Conservation (phyloP, 331 rosid species). For the Arachis monticola region DNA sequence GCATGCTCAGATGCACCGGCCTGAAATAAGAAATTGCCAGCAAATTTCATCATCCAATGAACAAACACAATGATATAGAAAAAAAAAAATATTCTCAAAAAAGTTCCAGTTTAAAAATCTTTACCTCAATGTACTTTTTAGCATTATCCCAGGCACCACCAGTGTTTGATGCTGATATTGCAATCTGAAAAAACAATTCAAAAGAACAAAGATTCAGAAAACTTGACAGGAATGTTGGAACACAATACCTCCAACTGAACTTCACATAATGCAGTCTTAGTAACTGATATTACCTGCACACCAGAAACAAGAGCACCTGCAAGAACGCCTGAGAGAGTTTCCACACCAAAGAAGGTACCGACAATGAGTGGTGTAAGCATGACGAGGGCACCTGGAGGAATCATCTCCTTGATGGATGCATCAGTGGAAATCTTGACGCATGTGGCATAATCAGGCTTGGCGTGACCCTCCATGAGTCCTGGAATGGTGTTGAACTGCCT, state of each 20-base stretch:
- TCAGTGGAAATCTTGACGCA: conserved; percentile 86
- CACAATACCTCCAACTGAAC: neutral
- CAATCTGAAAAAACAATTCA: conserved; percentile 48
- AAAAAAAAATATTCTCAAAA: neutral
- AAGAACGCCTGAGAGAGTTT: conserved; percentile 80
- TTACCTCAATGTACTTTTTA: conserved; percentile 75
- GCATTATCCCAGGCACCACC: conserved; percentile 94
- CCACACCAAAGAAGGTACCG: conserved; percentile 74
- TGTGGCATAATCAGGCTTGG: conserved; percentile 82
- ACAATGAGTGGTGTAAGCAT: conserved; percentile 88
- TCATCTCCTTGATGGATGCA: conserved; percentile 93
- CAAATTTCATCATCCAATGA: conserved; percentile 10
- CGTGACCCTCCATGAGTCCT: conserved; percentile 72
- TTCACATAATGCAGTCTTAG: neutral
- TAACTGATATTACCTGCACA: conserved; percentile 63
- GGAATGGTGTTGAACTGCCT: conserved; percentile 84
- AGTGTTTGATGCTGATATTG: conserved; percentile 85
- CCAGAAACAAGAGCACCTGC: conserved; percentile 88
- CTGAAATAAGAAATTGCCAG: conserved; percentile 43
- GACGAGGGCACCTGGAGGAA: conserved; percentile 91
- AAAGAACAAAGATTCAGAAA: conserved; percentile 16
- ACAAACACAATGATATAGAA: neutral
- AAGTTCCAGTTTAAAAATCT: too few relatives aligned
- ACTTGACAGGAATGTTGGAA: neutral
- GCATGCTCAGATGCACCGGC: conserved; percentile 89